phyloP scores from a whole-genome alignment of 495 filamentous ascomycete genomes.

The Immersiella caudata region DNA sequence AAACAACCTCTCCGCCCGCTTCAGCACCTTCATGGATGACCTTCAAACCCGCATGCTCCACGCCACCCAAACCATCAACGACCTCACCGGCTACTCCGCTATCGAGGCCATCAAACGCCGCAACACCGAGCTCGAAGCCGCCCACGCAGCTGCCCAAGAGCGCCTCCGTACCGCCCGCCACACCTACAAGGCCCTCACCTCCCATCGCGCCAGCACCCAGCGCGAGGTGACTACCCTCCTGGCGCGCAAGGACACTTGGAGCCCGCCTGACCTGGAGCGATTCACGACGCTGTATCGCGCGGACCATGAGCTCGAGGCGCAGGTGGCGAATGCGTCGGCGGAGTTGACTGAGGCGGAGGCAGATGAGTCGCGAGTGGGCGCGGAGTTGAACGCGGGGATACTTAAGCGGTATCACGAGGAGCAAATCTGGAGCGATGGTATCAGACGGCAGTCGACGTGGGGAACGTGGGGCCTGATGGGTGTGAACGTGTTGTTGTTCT shows the following conservation, averaged over 20 bases:
- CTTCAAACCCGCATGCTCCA: constrained; percentile 81
- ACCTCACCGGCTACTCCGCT: constrained; percentile 88
- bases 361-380: constrained; percentile 72
- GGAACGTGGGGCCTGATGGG: constrained; percentile 98
- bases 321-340: constrained; percentile 73
- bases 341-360: constrained; percentile 73
- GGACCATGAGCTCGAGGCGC: constrained; percentile 90
- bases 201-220: constrained; percentile 80
- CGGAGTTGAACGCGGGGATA: constrained; percentile 75
- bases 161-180: constrained; percentile 71
- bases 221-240: constrained; percentile 93
- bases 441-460: constrained; percentile 94
- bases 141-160: constrained; percentile 63
- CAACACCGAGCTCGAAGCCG: constrained; percentile 70
- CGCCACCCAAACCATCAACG: constrained; percentile 86
- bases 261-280: constrained; percentile 81
- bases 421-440: constrained; percentile 98
- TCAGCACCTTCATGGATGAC: constrained; percentile 82
- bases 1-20: constrained; percentile 70
- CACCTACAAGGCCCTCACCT: constrained; percentile 75
- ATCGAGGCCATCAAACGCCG: constrained; percentile 83
- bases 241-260: constrained; percentile 92
- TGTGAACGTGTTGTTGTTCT: constrained; percentile 85
- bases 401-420: constrained; percentile 95
- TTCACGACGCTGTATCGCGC: constrained; percentile 91